Conservation (phyloP, 1,284 basidiomycete species). For the Apiotrichum mycotoxinovorans region DNA sequence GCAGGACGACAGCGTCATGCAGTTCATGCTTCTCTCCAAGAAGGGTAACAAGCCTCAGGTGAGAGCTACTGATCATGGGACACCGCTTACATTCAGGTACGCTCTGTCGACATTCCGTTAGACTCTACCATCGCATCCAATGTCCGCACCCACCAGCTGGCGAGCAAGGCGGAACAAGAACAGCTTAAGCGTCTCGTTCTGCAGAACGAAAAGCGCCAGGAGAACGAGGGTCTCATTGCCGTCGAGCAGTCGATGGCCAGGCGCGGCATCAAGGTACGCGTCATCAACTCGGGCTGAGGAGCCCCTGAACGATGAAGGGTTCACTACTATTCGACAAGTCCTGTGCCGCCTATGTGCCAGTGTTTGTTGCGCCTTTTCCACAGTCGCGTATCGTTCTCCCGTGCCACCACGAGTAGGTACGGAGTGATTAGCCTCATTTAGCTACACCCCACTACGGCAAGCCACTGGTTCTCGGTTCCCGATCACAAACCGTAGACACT, state of each 20-base stretch:
- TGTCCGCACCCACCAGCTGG: constrained; percentile 80
- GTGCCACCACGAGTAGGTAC: too few species aligned
- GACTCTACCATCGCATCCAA: constrained; percentile 83
- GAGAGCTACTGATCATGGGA: constrained; percentile 23
- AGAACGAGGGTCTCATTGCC: constrained; percentile 18
- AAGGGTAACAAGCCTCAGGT: constrained; percentile 90
- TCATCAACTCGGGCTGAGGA: constrained; percentile 19
- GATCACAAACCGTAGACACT: too few species aligned
- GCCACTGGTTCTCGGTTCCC: too few species aligned
- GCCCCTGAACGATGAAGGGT: background rate
- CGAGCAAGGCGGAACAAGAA: constrained; percentile 91
- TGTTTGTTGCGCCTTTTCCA: too few species aligned
- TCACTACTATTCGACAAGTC: too few species aligned
- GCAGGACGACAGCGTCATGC: constrained; percentile 59
- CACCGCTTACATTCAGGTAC: constrained; percentile 56
- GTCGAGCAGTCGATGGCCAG: constrained; percentile 36
- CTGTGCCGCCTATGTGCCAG: too few species aligned
- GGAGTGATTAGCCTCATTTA: too few species aligned
- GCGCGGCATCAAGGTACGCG: constrained; percentile 39
- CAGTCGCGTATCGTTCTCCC: too few species aligned
- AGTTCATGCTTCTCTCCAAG: constrained; percentile 90
- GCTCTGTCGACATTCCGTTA: constrained; percentile 78
- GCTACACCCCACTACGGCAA: too few species aligned
- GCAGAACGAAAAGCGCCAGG: constrained; percentile 52
- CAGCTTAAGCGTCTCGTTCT: constrained; percentile 82